Conservation (phyloP, 345 rosid species). For the Mangifera indica region DNA sequence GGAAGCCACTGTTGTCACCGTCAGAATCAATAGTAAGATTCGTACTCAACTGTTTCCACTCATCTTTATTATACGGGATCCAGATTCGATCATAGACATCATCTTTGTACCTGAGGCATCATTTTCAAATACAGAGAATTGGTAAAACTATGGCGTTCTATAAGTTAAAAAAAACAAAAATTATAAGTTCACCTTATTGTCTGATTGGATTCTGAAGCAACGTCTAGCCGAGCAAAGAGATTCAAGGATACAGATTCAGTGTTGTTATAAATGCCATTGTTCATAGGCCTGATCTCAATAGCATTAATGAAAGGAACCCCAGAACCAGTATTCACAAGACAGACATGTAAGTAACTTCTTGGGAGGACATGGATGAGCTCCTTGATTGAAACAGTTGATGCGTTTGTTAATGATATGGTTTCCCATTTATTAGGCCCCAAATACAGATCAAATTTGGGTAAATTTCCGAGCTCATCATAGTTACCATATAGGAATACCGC, state of each 20-base stretch:
- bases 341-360: slow-evolving; percentile 30
- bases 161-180: no score
- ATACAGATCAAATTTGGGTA: slow-evolving; percentile 35
- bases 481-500: slow-evolving; percentile 36
- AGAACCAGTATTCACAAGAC: slow-evolving; percentile 45
- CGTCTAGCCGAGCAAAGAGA: slow-evolving; percentile 20
- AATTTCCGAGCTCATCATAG: slow-evolving; percentile 21
- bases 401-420: no score
- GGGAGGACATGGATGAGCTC: slow-evolving; percentile 42
- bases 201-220: slow-evolving; percentile 25
- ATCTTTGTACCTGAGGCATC: slow-evolving; percentile 12
- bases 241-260: slow-evolving; percentile 27
- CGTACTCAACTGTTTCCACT: slow-evolving; percentile 12
- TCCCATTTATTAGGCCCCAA: slow-evolving; percentile 52
- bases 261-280: slow-evolving; percentile 9
- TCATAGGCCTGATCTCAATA: slow-evolving; percentile 46
- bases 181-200: slow-evolving; percentile 35
- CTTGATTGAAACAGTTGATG: slow-evolving; percentile 19
- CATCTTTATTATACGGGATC: background rate
- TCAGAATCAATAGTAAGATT: slow-evolving; percentile 1
- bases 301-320: slow-evolving; percentile 59
- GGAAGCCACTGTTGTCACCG: background rate
- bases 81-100: slow-evolving; percentile 17
- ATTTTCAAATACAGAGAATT: background rate
- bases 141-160: no score